Evolutionary conservation across 768 basidiomycete species (phyloP).

Genomic region (Macrolepiota dolichaula): DNA sequence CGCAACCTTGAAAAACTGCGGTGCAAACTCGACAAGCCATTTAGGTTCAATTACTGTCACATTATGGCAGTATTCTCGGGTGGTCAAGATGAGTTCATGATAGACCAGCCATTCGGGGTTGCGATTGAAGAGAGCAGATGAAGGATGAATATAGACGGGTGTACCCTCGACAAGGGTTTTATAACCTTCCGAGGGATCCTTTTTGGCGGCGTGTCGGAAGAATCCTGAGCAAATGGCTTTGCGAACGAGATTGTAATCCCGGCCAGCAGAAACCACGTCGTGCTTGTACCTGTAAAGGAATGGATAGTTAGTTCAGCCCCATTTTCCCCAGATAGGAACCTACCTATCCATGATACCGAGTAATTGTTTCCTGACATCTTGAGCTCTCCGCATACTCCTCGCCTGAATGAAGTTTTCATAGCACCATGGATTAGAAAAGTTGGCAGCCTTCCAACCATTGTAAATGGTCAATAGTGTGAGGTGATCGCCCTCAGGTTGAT

Average conservation of each 20-base stretch:
- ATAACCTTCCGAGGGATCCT: conserved; percentile 97
- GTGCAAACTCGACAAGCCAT: conserved; percentile 97
- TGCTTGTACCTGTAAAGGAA: conserved; percentile 77
- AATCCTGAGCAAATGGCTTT: conserved; percentile 97
- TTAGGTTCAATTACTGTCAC: conserved; percentile 97
- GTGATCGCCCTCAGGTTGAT: conserved; percentile 98
- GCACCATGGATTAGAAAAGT: conserved; percentile 98
- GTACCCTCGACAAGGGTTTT: conserved; percentile 97
- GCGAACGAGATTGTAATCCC: conserved; percentile 89
- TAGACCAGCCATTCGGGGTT: conserved; percentile 96
- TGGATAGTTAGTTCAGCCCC: neutral
- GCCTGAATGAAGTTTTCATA: conserved; percentile 99
- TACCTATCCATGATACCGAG: conserved; percentile 98
- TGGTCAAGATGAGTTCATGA: conserved; percentile 94
- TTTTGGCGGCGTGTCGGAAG: conserved; percentile 98
- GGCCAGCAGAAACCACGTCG: conserved; percentile 89
- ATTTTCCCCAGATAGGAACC: conserved; percentile 20
- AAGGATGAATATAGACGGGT: conserved; percentile 98
- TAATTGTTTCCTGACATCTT: conserved; percentile 96
- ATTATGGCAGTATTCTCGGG: conserved; percentile 91
- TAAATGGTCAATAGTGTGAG: conserved; percentile 91
- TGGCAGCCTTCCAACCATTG: conserved; percentile 96
- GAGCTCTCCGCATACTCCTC: conserved; percentile 93
- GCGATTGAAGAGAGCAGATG: conserved; percentile 94
- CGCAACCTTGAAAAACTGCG: conserved; percentile 98